These are phyloP conservation scores for Uronychia binucleata DNA, from an alignment of 73 alveolate genomes.

Conservation along the genomic window DNA sequence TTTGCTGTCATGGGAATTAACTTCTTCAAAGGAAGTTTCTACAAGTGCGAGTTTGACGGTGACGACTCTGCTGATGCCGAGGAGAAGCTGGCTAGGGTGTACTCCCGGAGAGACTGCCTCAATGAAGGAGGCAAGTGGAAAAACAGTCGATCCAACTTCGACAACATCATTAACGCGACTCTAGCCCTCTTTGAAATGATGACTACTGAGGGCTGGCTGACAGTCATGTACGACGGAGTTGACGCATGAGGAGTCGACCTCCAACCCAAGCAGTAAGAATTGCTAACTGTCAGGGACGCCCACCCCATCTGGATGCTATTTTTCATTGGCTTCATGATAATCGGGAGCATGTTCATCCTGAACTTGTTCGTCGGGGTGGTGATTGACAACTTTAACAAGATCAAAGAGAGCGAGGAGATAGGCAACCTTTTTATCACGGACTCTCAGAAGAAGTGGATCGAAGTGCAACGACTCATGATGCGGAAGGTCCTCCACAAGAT, in stretches of 20 bases:
- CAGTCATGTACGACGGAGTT: slow-evolving; percentile 31
- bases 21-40: slow-evolving; percentile 28
- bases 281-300: not conserved
- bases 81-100: not conserved
- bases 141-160: slow-evolving; percentile 27
- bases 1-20: slow-evolving; percentile 59
- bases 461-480: slow-evolving; percentile 29
- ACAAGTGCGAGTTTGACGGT: not conserved
- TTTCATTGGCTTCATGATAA: slow-evolving; percentile 27
- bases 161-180: slow-evolving; percentile 24
- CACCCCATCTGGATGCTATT: not conserved
- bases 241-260: slow-evolving; percentile 29
- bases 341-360: slow-evolving; percentile 49
- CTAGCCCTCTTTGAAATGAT: slow-evolving; percentile 40
- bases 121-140: slow-evolving; percentile 37
- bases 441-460: slow-evolving; percentile 48
- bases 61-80: not conserved
- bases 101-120: slow-evolving; percentile 15
- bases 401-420: slow-evolving; percentile 37
- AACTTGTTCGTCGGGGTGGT: slow-evolving; percentile 58
- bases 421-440: slow-evolving; percentile 31
- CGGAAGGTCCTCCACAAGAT: slow-evolving; percentile 1
- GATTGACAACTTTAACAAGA: slow-evolving; percentile 52
- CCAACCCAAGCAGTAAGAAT: slow-evolving; percentile 23
- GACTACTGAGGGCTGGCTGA: slow-evolving; percentile 45